Percentiles rank a stretch among this genome's conserved stretches.
phyloP scores from a whole-genome alignment of 2,329 filamentous ascomycete species.

The Fonsecaea multimorphosa region DNA sequence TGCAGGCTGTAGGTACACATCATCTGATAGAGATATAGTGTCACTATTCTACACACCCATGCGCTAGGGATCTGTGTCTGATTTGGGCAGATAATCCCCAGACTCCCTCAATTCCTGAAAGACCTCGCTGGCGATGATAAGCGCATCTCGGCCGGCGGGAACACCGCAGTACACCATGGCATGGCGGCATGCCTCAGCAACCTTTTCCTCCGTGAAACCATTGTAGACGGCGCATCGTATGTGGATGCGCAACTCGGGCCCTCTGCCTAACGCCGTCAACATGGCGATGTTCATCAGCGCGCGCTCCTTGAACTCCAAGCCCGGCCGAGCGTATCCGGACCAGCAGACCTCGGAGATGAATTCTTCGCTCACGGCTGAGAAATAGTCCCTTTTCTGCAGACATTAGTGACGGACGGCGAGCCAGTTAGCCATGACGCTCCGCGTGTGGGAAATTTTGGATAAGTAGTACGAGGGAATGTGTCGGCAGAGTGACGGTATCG shows the following conservation, averaged over 20 bases:
- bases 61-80: no score
- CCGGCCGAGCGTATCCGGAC: constrained; percentile 69
- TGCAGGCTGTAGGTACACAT: no score
- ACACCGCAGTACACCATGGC: constrained; percentile 49
- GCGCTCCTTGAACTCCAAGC: constrained; percentile 65
- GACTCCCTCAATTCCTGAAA: constrained; percentile 11
- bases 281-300: constrained; percentile 69
- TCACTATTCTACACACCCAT: no score
- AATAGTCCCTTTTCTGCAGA: constrained; percentile 19
- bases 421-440: no score
- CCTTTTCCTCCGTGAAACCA: constrained; percentile 65
- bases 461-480: no score
- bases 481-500: no score
- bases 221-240: constrained; percentile 67
- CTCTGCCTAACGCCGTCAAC: constrained; percentile 65
- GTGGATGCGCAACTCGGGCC: constrained; percentile 65
- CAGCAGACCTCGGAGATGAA: constrained; percentile 66
- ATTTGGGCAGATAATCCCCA: neutral
- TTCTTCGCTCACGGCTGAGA: constrained; percentile 14
- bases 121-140: constrained; percentile 39
- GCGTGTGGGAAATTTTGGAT: no score
- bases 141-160: constrained; percentile 51
- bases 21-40: no score
- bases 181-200: constrained; percentile 52
- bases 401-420: no score